Base-by-base conservation (phyloP, 2,329 filamentous ascomycete genomes). In the Alternaria sp. region DNA sequence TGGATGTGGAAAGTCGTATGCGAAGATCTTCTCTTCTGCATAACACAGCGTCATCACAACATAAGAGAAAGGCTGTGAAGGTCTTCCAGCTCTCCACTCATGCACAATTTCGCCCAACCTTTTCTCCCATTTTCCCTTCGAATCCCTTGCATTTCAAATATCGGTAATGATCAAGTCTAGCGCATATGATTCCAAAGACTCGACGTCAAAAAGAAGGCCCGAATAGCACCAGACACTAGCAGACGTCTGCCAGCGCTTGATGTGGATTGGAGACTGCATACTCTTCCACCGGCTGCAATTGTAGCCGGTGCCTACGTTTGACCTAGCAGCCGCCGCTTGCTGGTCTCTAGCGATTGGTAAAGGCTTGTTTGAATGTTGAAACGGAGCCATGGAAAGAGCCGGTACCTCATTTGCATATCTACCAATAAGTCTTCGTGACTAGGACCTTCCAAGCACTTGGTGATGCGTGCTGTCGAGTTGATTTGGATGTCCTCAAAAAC, bases 121-220 rank as follows among this genome's bases (percentile, higher is more conserved):
- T 22, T 32, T 20, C 22, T 18, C 30, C 30, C 10, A 22, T 25
- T 16, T 28, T 9, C 1, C 7, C 14, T 20, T 25, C 5, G 10
- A n/a, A 50, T 14, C 20, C 40, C 12, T 25, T 16, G 40, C 40
- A 25, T 16, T 14, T 20, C 32, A 16, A 52, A 43, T 41, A n/a
- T 36, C 44, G 18, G 22, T 50, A 36, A 40, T 12, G 22, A n/a
- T 38, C 22, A 10, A 34, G 8, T 32, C 46, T 36, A 34, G 34
- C 32, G 46, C 20, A 22, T 18, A 36, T 36, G 22, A 27, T 38
- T 27, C 46, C 32, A 50, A 11, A 25, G 22, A 28, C 14, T n/a
- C 1, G 8, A 28, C 55, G 18, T 20, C 34, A 18, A 20, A 54
- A 30, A 54, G 10, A 58, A 32, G 49, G 49, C 40, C 55, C 55